Evolutionary conservation across 768 basidiomycete species (phyloP).

Genomic region (Neoboletus magnificus): DNA sequence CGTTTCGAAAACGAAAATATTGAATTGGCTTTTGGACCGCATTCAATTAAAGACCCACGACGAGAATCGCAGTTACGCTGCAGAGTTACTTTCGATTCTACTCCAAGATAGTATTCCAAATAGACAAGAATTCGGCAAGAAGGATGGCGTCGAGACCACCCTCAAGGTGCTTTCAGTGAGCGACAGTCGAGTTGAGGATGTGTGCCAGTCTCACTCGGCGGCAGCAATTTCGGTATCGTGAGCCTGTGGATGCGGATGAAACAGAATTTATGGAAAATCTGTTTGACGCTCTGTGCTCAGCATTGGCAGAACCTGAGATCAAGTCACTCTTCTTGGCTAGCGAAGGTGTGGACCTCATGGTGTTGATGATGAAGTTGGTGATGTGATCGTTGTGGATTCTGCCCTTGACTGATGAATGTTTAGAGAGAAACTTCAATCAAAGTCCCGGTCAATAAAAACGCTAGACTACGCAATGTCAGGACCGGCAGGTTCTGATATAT

Average conservation of each 20-base stretch:
- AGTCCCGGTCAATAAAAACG: slow-evolving; percentile 83
- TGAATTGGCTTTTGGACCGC: slow-evolving; percentile 78
- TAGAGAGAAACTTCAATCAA: slow-evolving; percentile 81
- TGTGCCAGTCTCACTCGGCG: slow-evolving; percentile 11
- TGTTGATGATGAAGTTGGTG: slow-evolving; percentile 93
- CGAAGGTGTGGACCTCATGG: slow-evolving; percentile 95
- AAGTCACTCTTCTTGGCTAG: slow-evolving; percentile 82
- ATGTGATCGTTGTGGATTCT: not conserved
- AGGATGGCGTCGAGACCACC: slow-evolving; percentile 73
- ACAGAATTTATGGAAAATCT: slow-evolving; percentile 97
- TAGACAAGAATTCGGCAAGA: slow-evolving; percentile 62
- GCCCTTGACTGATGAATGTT: not conserved
- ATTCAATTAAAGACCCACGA: slow-evolving; percentile 72
- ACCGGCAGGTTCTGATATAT: slow-evolving; percentile 59
- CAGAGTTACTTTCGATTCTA: slow-evolving; percentile 89
- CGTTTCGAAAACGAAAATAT: slow-evolving; percentile 67
- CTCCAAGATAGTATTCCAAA: slow-evolving; percentile 73
- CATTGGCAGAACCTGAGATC: slow-evolving; percentile 71
- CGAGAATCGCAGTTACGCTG: slow-evolving; percentile 91
- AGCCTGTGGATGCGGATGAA: slow-evolving; percentile 87
- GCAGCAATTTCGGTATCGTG: slow-evolving; percentile 83
- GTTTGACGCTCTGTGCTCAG: slow-evolving; percentile 87
- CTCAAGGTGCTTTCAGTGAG: slow-evolving; percentile 81
- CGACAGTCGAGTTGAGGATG: slow-evolving; percentile 6
- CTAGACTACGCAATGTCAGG: slow-evolving; percentile 90